Conservation (phyloP, 768 basidiomycete species). For the Tylopilus plumbeoviolaceoides region DNA sequence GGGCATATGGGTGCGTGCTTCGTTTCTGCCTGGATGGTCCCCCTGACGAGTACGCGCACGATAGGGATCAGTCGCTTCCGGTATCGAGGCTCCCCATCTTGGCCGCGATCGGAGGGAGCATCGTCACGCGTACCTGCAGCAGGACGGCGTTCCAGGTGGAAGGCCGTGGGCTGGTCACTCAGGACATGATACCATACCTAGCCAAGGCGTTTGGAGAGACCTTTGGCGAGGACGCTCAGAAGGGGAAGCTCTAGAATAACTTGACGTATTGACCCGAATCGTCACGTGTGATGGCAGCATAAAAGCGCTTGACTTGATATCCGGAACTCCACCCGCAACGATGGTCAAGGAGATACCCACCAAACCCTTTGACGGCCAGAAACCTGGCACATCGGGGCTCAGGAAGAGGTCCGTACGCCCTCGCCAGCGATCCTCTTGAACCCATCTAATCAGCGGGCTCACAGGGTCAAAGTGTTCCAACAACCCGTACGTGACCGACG, state of each 20-base stretch:
- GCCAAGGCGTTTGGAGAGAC: constrained; percentile 68
- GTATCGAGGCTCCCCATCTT: constrained; percentile 72
- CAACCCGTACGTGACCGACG: constrained; percentile 63
- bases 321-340: constrained; percentile 7
- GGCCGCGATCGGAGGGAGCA: constrained; percentile 81
- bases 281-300: constrained; percentile 23
- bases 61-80: constrained; percentile 51
- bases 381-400: constrained; percentile 96
- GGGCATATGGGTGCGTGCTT: constrained; percentile 62
- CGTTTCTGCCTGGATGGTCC: background rate
- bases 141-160: constrained; percentile 68
- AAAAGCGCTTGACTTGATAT: constrained; percentile 11
- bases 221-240: constrained; percentile 50
- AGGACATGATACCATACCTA: constrained; percentile 67
- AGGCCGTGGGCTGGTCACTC: constrained; percentile 77
- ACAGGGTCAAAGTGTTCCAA: constrained; percentile 96
- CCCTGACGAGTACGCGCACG: constrained; percentile 1
- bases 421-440: constrained; percentile 15
- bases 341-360: constrained; percentile 73
- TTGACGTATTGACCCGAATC: constrained; percentile 1
- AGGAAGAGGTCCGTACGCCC: constrained; percentile 69
- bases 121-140: constrained; percentile 85
- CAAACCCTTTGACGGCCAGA: constrained; percentile 89
- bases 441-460: constrained; percentile 14
- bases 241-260: constrained; percentile 32